Conservation (phyloP, 2,329 filamentous ascomycete genomes). For the Penicillium sp. region DNA sequence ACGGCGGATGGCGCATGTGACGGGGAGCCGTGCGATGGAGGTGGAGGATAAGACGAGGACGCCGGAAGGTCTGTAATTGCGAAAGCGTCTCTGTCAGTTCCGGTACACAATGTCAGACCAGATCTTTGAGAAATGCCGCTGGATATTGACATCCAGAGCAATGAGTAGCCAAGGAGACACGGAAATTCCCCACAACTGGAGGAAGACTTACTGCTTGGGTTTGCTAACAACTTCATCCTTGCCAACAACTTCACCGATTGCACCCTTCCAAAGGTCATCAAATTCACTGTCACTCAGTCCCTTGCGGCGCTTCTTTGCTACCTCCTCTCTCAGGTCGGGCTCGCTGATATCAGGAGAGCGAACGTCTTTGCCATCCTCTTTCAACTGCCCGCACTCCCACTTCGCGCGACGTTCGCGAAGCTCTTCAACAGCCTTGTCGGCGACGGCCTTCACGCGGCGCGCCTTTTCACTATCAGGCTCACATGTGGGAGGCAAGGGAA, state of each 20-base stretch:
- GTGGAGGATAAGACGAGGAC: conserved; percentile 73
- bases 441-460: conserved; percentile 80
- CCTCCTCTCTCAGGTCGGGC: conserved; percentile 72
- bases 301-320: conserved; percentile 75
- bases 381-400: conserved; percentile 82
- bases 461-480: conserved; percentile 94
- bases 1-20: conserved; percentile 58
- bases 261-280: conserved; percentile 70
- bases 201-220: conserved; percentile 58
- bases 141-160: conserved; percentile 20
- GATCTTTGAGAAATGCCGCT: conserved; percentile 26
- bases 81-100: conserved; percentile 83
- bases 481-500: conserved; percentile 87
- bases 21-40: conserved; percentile 87
- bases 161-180: conserved; percentile 20
- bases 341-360: conserved; percentile 67
- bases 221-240: conserved; percentile 62
- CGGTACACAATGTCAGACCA: conserved; percentile 53
- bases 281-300: conserved; percentile 86
- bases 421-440: conserved; percentile 83
- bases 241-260: conserved; percentile 52
- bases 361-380: conserved; percentile 61
- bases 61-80: conserved; percentile 71
- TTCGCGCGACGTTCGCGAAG: conserved; percentile 82
- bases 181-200: conserved; percentile 9